Evolutionary conservation across 1,284 basidiomycete species (phyloP).

Genomic region (Ceratobasidium sp.): DNA sequence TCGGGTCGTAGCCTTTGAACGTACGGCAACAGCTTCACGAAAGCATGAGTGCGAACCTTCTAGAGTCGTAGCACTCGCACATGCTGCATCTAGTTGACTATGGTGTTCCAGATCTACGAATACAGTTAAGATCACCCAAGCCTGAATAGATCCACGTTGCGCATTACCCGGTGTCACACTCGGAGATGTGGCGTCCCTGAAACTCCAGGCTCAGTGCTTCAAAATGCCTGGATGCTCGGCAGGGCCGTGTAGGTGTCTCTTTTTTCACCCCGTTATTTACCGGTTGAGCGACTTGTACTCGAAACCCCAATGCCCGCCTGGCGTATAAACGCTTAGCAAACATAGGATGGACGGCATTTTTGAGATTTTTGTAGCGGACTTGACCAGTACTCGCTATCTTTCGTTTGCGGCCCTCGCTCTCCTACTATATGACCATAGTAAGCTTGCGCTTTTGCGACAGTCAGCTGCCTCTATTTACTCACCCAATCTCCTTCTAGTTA

Average conservation of each 20-base stretch:
- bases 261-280: not conserved
- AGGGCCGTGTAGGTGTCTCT: not conserved
- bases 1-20: not conserved
- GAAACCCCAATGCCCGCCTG: not conserved
- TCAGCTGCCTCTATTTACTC: too few relatives aligned
- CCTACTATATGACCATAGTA: conserved; percentile 34
- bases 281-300: not conserved
- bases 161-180: not conserved
- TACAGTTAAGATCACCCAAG: not conserved
- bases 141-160: not conserved
- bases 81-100: not conserved
- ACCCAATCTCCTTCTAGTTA: not conserved
- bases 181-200: conserved; percentile 6
- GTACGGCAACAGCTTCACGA: not conserved
- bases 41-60: not conserved
- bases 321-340: not conserved
- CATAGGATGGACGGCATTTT: not conserved
- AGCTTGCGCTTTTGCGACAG: not conserved
- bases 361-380: not conserved
- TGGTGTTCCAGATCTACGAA: not conserved
- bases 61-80: not conserved
- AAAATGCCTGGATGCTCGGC: conserved; percentile 5
- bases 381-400: conserved; percentile 23
- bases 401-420: conserved; percentile 21
- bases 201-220: not conserved